Base-by-base conservation (phyloP, 495 filamentous ascomycete genomes). In the Apodospora peruviana region DNA sequence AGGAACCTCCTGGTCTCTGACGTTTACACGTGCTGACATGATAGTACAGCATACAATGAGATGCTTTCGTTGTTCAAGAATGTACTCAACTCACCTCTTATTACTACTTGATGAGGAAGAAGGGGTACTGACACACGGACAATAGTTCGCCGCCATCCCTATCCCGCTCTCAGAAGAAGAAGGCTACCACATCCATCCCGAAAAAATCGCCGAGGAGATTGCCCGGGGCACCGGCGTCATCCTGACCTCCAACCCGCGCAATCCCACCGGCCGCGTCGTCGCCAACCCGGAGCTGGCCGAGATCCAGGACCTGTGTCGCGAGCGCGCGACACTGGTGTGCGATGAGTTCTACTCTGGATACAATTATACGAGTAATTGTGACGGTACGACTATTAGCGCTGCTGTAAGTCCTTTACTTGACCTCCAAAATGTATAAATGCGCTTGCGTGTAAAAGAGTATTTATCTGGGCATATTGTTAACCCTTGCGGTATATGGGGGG, bases 311-410 rank as follows among this genome's bases (percentile, higher is more conserved):
- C 85, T 96, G 57, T 94, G 88, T 74, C 83, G 90, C 52, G 88
- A 88, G 60, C 84, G 88, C 23, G 90, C 88, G 10, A 96, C 91
- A 1, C 73, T 97, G 43, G 89, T 97, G 48, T 86, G 90, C 69
- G 91, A 97, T 58, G 91, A 97, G 71, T 97, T 97, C 77, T 97
- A 97, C 68, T 84, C 88, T 40, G 90, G 90, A 20, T 95, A 95
- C 72, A 95, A 95, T 70, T 95, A 95, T 71, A 93, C 89, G 16
- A 86, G 81, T 48, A 72, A 87, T 67, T 97, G 91, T 64, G 90
- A 96, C 55, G 91, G 91, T 34, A 77, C 80, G 11, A 91, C 89
- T 11, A 87, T 96, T 65, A 88, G 82, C 53, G 84, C 89, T 25
- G 91, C 91, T 0, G 60, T 64, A 29, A 32, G 60, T 52, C n/a